Conservation (phyloP, 371 early-diverging fungal genomes). For the Phascolomyces articulosus region DNA sequence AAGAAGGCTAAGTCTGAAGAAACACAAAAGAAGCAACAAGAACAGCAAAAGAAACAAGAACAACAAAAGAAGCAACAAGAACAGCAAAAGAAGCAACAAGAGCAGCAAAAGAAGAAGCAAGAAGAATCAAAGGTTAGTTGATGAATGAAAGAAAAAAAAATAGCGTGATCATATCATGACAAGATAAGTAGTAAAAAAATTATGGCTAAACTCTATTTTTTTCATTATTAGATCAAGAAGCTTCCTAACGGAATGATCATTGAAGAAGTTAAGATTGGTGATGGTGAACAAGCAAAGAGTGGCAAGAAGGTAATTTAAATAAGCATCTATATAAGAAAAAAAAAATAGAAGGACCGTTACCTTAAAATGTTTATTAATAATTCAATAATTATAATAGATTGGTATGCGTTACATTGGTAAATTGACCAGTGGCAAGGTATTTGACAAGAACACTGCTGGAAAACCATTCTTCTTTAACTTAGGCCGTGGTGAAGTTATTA, state of each 20-base stretch:
- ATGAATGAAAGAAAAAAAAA: background rate
- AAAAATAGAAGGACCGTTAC: no score
- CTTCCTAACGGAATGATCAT: slow-evolving; percentile 68
- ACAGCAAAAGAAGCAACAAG: slow-evolving; percentile 10
- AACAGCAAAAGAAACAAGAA: slow-evolving; percentile 11
- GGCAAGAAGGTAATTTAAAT: slow-evolving; percentile 78
- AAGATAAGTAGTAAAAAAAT: no score
- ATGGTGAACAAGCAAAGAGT: slow-evolving; percentile 76
- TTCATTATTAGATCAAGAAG: slow-evolving; percentile 3
- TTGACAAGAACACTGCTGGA: slow-evolving; percentile 92
- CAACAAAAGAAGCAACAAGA: slow-evolving; percentile 4
- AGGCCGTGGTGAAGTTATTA: slow-evolving; percentile 92
- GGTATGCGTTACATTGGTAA: slow-evolving; percentile 93
- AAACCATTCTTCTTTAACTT: slow-evolving; percentile 89
- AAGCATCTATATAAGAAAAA: no score
- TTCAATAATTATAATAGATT: no score
- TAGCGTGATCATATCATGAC: no score
- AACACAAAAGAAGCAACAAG: slow-evolving; percentile 8
- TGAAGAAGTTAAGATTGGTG: slow-evolving; percentile 81
- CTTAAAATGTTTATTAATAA: no score
- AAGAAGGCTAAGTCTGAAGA: slow-evolving; percentile 18
- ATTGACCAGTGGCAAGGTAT: slow-evolving; percentile 89
- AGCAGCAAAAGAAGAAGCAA: slow-evolving; percentile 16
- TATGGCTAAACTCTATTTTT: no score
- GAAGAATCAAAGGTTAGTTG: slow-evolving; percentile 6